Percentiles rank a stretch among this genome's conserved stretches.
Conservation (phyloP, 116 monocot species). For the Trichopus zeylanicus region DNA sequence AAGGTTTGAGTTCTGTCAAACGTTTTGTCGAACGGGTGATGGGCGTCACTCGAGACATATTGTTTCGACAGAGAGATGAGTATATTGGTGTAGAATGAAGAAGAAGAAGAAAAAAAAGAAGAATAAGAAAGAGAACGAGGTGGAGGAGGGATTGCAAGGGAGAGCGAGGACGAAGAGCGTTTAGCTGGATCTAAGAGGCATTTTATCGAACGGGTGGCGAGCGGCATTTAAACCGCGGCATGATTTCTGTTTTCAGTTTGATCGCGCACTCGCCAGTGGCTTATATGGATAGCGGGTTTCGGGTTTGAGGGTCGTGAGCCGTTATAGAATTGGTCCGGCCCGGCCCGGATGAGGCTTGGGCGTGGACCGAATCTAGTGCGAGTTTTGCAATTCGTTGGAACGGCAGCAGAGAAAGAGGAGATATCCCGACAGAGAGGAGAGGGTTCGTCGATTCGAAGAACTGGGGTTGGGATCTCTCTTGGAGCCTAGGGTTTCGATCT, state of each 20-base stretch:
- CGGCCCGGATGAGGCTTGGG: no score
- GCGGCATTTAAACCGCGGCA: background rate
- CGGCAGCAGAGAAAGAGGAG: background rate
- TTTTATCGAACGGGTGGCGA: background rate
- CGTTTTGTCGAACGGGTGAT: conserved; percentile 30
- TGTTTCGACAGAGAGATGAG: conserved; percentile 19
- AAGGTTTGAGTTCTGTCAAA: conserved; percentile 2
- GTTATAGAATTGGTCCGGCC: no score
- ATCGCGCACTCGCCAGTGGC: no score
- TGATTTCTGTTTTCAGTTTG: background rate
- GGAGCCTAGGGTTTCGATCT: background rate
- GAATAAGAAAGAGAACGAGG: background rate
- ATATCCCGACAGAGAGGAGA: no score
- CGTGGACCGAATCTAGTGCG: no score
- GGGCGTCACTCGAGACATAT: conserved; percentile 1
- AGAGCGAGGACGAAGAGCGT: background rate
- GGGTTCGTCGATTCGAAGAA: no score
- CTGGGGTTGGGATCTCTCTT: background rate
- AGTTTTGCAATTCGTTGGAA: no score
- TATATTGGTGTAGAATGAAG: conserved; percentile 10
- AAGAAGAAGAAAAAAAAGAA: background rate
- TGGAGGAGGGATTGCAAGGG: background rate
- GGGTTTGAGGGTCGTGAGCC: no score
- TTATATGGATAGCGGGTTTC: no score
- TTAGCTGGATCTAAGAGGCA: background rate